Percentiles rank a stretch among this genome's conserved stretches.
These are phyloP conservation scores for Paraphoma chrysanthemicola DNA, from an alignment of 2,329 filamentous ascomycete genomes.

Conservation along the genomic window DNA sequence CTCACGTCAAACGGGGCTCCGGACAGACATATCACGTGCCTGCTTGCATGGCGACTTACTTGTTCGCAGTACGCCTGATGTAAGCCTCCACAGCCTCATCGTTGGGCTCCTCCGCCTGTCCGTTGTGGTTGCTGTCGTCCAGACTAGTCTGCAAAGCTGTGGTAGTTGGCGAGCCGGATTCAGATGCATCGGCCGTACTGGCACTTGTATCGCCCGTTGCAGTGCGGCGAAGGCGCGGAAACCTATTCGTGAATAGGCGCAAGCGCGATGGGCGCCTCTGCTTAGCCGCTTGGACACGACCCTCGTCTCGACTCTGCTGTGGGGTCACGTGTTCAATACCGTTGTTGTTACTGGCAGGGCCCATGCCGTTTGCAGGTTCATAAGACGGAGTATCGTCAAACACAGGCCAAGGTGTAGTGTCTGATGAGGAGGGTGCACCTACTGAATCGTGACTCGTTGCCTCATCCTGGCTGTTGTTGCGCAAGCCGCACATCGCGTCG, in stretches of 20 bases:
- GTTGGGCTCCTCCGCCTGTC: constrained; percentile 1
- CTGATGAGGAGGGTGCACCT: constrained; percentile 3
- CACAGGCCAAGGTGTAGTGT: constrained; percentile 16
- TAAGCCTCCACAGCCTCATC: constrained; percentile 20
- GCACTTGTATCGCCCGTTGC: constrained; percentile 20
- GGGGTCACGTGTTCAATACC: constrained; percentile 9
- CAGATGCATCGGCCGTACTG: constrained; percentile 9
- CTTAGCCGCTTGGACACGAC: background rate
- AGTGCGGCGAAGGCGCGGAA: constrained; percentile 29
- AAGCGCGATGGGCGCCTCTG: constrained; percentile 25
- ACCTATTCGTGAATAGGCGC: constrained; percentile 23
- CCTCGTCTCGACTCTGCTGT: constrained; percentile 15
- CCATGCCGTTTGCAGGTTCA: background rate
- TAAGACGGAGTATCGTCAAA: constrained; percentile 15
- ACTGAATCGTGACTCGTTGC: constrained; percentile 5
- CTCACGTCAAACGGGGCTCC: background rate
- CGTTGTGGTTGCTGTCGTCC: background rate
- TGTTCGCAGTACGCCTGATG: constrained; percentile 17
- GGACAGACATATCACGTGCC: background rate
- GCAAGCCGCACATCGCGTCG: constrained; percentile 17
- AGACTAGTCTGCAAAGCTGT: constrained; percentile 1
- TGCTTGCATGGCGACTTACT: constrained; percentile 15
- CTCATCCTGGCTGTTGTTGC: constrained; percentile 20
- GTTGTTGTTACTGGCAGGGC: background rate
- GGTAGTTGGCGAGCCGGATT: constrained; percentile 1